These are phyloP conservation scores for Amborella trichopoda DNA, from an alignment of 164 flowering plant genomes.

Conservation along the genomic window DNA sequence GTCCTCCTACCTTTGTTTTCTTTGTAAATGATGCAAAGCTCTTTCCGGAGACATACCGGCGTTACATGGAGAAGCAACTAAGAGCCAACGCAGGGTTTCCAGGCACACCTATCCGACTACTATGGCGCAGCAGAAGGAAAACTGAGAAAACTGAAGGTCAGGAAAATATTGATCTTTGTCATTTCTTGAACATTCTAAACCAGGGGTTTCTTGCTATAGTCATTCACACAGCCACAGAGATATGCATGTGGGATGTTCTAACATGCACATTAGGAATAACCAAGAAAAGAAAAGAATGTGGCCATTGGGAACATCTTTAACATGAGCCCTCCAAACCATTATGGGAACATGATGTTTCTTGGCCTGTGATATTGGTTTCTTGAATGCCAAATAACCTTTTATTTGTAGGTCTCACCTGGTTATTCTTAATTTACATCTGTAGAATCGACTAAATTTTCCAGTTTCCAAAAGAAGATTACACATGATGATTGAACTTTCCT, in stretches of 20 bases:
- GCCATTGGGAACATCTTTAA: background rate
- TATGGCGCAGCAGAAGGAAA: slow-evolving; percentile 93
- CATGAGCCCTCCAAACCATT: background rate
- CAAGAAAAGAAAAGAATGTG: background rate
- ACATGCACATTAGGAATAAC: background rate
- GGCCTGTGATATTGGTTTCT: no score
- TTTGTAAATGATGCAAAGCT: slow-evolving; percentile 98
- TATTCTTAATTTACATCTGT: no score
- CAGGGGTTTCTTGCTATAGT: no score
- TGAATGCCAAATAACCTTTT: no score
- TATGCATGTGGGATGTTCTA: background rate
- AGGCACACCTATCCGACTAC: slow-evolving; percentile 92
- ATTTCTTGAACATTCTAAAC: no score
- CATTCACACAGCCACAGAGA: background rate
- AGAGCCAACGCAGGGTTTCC: slow-evolving; percentile 79
- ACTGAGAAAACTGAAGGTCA: slow-evolving; percentile 38
- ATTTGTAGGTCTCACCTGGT: no score
- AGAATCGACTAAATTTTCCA: no score
- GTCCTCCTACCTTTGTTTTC: slow-evolving; percentile 98
- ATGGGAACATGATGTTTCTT: background rate
- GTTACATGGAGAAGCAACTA: slow-evolving; percentile 96
- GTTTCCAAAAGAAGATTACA: no score
- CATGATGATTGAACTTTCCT: no score
- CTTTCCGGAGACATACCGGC: slow-evolving; percentile 76
- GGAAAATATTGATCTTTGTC: slow-evolving; percentile 2